Percentiles rank a stretch among this genome's conserved stretches.
Conservation (phyloP, 306 rosid genomes). For the Luffa aegyptiaca region DNA sequence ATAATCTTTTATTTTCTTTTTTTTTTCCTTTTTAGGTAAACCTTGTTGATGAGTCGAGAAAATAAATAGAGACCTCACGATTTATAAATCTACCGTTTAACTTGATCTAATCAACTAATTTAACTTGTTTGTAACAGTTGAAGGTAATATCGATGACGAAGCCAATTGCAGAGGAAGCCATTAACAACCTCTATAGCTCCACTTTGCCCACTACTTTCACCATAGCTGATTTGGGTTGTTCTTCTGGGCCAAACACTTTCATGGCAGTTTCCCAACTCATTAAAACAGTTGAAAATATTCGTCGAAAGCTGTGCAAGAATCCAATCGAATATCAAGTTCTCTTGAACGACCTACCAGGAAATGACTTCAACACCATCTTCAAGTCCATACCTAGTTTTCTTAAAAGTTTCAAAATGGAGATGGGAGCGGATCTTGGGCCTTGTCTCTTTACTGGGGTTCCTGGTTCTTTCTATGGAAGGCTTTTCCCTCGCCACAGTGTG, state of each 20-base stretch:
- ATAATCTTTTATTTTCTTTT: neutral
- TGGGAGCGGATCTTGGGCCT: slow-evolving; percentile 6
- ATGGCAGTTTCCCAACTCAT: slow-evolving; percentile 4
- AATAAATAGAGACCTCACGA: too few species aligned
- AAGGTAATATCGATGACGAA: slow-evolving; percentile 1
- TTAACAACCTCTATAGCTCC: neutral
- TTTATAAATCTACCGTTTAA: too few species aligned
- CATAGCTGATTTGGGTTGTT: slow-evolving; percentile 18
- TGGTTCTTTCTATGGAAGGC: slow-evolving; percentile 40
- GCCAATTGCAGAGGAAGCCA: slow-evolving; percentile 11
- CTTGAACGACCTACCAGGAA: slow-evolving; percentile 36
- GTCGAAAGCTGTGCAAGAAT: neutral
- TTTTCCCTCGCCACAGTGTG: slow-evolving; percentile 27
- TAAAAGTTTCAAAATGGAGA: neutral
- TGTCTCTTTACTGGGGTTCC: slow-evolving; percentile 37
- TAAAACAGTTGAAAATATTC: neutral
- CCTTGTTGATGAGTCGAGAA: too few species aligned
- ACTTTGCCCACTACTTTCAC: neutral
- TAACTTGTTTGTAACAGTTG: neutral
- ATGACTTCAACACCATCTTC: slow-evolving; percentile 42
- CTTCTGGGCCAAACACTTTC: slow-evolving; percentile 12
- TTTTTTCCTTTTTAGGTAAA: too few species aligned
- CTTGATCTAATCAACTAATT: too few species aligned
- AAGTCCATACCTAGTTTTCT: slow-evolving; percentile 24
- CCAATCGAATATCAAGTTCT: slow-evolving; percentile 21